Evolutionary conservation across 352 stramenopile species (phyloP).

Genomic region (Thraustochytrium striatum): DNA sequence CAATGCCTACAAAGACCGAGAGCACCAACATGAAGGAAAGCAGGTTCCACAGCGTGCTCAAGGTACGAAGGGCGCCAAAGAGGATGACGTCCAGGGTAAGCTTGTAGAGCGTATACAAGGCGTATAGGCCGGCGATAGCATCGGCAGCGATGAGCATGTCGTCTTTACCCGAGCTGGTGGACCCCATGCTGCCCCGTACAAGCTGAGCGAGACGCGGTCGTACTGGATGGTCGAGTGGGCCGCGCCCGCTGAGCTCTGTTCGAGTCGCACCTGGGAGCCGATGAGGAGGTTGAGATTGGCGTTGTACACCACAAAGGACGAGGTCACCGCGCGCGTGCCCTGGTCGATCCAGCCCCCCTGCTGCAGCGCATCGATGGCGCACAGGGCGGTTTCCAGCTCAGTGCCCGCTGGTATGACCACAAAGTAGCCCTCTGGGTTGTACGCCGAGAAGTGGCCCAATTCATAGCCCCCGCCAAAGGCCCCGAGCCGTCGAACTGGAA

Average conservation of each 20-base stretch:
- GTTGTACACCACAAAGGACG: slow-evolving; percentile 18
- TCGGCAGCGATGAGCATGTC: not conserved
- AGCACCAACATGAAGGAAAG: not conserved
- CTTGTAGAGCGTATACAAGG: not conserved
- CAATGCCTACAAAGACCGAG: not conserved
- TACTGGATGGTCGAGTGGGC: not conserved
- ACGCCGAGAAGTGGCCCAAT: not conserved
- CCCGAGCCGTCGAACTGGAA: not conserved
- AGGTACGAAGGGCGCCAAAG: not conserved
- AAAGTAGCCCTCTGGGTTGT: not conserved
- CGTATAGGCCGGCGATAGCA: not conserved
- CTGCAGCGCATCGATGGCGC: not conserved
- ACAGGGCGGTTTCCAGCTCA: not conserved
- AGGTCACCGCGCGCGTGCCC: not conserved
- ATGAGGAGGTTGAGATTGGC: not conserved
- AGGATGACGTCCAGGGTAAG: slow-evolving; percentile 1
- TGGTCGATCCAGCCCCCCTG: not conserved
- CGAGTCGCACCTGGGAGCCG: not conserved
- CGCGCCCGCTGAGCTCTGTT: not conserved
- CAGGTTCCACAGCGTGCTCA: not conserved
- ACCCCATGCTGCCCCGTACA: not conserved
- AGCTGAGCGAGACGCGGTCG: not conserved
- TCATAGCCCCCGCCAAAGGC: not conserved
- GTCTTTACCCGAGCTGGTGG: not conserved
- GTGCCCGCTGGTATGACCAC: not conserved